Percentiles rank a stretch among this genome's conserved stretches.
phyloP scores from a whole-genome alignment of 179 eudicot species.

The Nepenthes alata region DNA sequence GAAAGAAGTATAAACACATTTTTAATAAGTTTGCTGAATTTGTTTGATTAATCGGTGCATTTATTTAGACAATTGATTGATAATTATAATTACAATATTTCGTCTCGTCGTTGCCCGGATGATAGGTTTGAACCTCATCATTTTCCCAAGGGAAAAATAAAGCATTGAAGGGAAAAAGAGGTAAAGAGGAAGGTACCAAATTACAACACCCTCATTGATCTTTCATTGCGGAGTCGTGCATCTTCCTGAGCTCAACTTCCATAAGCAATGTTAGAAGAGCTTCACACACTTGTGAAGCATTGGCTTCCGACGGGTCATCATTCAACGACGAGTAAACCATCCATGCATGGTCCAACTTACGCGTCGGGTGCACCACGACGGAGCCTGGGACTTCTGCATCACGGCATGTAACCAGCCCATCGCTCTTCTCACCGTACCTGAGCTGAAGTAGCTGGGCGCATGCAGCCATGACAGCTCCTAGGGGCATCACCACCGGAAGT shows the following conservation, averaged over 20 bases:
- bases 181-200: no score
- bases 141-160: no score
- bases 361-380: slow-evolving; percentile 60
- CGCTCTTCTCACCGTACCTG: slow-evolving; percentile 86
- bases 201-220: slow-evolving; percentile 18
- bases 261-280: slow-evolving; percentile 69
- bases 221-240: slow-evolving; percentile 24
- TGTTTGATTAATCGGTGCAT: no score
- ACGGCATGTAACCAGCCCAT: slow-evolving; percentile 84
- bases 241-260: slow-evolving; percentile 58
- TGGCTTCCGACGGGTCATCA: slow-evolving; percentile 55
- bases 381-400: slow-evolving; percentile 99
- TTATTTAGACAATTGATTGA: no score
- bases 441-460: slow-evolving; percentile 71
- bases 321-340: slow-evolving; percentile 76
- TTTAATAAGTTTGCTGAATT: no score
- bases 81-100: no score
- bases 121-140: no score
- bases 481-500: slow-evolving; percentile 69
- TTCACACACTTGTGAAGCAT: slow-evolving; percentile 82
- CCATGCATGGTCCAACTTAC: slow-evolving; percentile 93
- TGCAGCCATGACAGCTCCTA: slow-evolving; percentile 86
- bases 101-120: no score
- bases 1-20: no score
- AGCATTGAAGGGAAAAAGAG: no score